A percentile compares a stretch with the other conserved stretches of the same genome.
These are phyloP conservation scores for Brettanomyces bruxellensis DNA, from an alignment of 805 yeast species.

Conservation along the genomic window DNA sequence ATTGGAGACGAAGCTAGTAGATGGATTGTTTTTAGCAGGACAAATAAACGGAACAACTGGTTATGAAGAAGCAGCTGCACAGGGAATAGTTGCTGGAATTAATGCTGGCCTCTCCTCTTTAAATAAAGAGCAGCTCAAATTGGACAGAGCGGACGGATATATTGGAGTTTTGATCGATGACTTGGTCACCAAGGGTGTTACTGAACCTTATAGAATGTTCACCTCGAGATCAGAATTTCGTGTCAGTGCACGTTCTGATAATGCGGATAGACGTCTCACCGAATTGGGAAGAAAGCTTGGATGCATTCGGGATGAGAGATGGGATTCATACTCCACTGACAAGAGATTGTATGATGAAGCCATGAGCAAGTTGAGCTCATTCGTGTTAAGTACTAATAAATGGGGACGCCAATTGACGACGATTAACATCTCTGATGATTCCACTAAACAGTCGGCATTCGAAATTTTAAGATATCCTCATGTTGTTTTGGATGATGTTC, in stretches of 20 bases:
- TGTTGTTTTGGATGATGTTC: slow-evolving; percentile 19
- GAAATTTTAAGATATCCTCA: slow-evolving; percentile 57
- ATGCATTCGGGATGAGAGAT: slow-evolving; percentile 54
- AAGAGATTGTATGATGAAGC: slow-evolving; percentile 33
- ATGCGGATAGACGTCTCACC: slow-evolving; percentile 84
- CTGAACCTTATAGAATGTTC: slow-evolving; percentile 97
- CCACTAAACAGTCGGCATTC: slow-evolving; percentile 53
- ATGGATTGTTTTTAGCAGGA: slow-evolving; percentile 85
- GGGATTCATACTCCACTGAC: slow-evolving; percentile 38
- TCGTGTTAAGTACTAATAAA: slow-evolving; percentile 41
- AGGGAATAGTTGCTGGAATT: slow-evolving; percentile 91
- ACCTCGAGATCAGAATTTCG: slow-evolving; percentile 94
- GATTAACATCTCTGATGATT: slow-evolving; percentile 43
- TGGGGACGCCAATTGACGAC: slow-evolving; percentile 53
- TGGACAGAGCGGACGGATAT: slow-evolving; percentile 78
- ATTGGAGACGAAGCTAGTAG: slow-evolving; percentile 70
- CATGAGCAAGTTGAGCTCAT: slow-evolving; percentile 34
- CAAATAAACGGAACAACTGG: slow-evolving; percentile 99
- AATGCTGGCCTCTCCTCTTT: slow-evolving; percentile 69
- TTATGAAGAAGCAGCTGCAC: slow-evolving; percentile 97
- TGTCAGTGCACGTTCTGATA: slow-evolving; percentile 83
- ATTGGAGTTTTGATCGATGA: slow-evolving; percentile 92
- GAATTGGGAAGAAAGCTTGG: slow-evolving; percentile 58
- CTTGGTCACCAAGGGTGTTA: slow-evolving; percentile 88
- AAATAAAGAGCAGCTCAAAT: slow-evolving; percentile 34